Percentiles rank a stretch among this genome's conserved stretches.
Conservation (phyloP, 208 protist species). For the Leishmania tropica region DNA sequence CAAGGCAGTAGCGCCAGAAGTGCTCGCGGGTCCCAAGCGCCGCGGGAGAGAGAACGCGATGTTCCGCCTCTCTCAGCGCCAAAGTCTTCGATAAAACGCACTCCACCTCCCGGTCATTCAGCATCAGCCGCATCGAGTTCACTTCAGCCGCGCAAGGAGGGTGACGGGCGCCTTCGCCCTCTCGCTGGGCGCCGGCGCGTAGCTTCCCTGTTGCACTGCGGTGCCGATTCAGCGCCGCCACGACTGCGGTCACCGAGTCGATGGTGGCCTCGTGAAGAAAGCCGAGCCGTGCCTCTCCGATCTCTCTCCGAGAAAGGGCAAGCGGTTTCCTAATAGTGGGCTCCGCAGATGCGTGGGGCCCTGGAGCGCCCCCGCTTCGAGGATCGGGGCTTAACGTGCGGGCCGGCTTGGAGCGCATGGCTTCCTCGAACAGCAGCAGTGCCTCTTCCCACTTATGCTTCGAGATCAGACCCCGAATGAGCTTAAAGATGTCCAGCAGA, state of each 20-base stretch:
- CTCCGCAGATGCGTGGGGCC: neutral
- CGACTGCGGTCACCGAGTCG: slow-evolving; percentile 29
- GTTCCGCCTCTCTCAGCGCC: neutral
- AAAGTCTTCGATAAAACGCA: slow-evolving; percentile 57
- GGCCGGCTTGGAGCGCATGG: slow-evolving; percentile 6
- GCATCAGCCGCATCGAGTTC: slow-evolving; percentile 3
- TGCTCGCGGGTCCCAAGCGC: neutral
- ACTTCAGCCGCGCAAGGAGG: neutral
- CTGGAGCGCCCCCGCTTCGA: neutral
- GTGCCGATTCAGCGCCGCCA: slow-evolving; percentile 30
- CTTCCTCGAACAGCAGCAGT: slow-evolving; percentile 39
- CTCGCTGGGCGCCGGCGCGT: neutral
- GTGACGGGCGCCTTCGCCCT: neutral
- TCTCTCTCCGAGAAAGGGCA: slow-evolving; percentile 35
- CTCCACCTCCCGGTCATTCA: slow-evolving; percentile 59
- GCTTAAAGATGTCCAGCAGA: slow-evolving; percentile 52
- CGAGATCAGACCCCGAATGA: slow-evolving; percentile 58
- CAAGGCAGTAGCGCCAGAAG: slow-evolving; percentile 50
- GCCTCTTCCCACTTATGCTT: slow-evolving; percentile 44
- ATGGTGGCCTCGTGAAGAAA: slow-evolving; percentile 39
- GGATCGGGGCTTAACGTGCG: neutral
- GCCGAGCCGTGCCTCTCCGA: slow-evolving; percentile 40
- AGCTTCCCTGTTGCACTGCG: neutral
- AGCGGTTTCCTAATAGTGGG: neutral
- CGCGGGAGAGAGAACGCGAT: neutral